phyloP scores from a whole-genome alignment of 1,139 yeast genomes.

The Blastobotrys indianensis region DNA sequence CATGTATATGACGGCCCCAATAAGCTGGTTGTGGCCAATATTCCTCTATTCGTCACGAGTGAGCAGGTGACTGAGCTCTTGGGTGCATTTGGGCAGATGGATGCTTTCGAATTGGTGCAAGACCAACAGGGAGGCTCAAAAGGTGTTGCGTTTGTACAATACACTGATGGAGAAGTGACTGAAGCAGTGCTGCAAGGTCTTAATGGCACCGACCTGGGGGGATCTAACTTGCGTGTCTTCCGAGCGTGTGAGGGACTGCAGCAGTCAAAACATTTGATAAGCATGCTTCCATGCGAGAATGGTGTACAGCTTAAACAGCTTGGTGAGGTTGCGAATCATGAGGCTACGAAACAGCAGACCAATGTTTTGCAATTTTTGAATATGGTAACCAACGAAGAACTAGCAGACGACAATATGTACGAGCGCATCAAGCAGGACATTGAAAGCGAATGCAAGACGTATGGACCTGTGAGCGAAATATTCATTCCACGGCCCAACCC shows the following conservation, averaged over 20 bases:
- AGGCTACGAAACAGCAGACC: constrained; percentile 26
- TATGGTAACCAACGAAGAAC: constrained; percentile 57
- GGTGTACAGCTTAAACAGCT: constrained; percentile 23
- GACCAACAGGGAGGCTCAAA: constrained; percentile 36
- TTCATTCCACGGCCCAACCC: constrained; percentile 63
- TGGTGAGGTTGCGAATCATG: constrained; percentile 15
- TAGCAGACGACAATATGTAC: constrained; percentile 47
- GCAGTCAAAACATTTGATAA: constrained; percentile 21
- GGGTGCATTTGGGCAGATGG: constrained; percentile 36
- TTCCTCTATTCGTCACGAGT: constrained; percentile 38
- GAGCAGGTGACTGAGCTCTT: constrained; percentile 37
- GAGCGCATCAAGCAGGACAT: constrained; percentile 51
- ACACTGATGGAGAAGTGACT: constrained; percentile 25
- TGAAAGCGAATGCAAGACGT: constrained; percentile 43
- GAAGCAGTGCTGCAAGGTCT: constrained; percentile 30
- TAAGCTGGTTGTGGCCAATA: constrained; percentile 38
- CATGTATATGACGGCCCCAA: constrained; percentile 27
- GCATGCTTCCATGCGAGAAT: background rate
- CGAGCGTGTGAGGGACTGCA: constrained; percentile 33
- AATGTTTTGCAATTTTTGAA: constrained; percentile 62
- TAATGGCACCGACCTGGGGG: constrained; percentile 32
- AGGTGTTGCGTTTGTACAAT: constrained; percentile 44
- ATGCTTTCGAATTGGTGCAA: constrained; percentile 31
- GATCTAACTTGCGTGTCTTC: constrained; percentile 31
- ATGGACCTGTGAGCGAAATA: constrained; percentile 50